phyloP scores from a whole-genome alignment of 225 moss, liverwort and hornwort genomes.

The Neckera pumila region DNA sequence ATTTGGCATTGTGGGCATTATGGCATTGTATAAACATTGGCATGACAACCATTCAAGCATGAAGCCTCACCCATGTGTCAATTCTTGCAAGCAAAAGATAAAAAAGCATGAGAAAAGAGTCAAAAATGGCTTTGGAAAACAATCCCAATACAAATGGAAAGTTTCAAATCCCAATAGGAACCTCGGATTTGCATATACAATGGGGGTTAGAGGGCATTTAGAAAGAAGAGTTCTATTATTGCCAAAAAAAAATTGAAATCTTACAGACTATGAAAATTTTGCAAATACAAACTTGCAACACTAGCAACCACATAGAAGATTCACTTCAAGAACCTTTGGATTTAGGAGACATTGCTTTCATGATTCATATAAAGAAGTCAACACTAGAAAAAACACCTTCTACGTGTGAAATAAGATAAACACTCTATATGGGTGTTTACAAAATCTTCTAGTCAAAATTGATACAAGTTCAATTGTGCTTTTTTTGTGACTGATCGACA shows the following conservation, averaged over 20 bases:
- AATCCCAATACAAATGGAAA: background rate
- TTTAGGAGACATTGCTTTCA: background rate
- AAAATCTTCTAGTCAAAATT: background rate
- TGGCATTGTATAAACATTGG: background rate
- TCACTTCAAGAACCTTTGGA: background rate
- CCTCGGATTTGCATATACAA: background rate
- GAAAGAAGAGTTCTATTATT: background rate
- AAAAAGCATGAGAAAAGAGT: background rate
- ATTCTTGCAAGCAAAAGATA: background rate
- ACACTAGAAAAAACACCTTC: background rate
- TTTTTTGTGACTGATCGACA: background rate
- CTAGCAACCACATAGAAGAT: background rate
- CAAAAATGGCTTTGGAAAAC: background rate
- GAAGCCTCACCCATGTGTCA: background rate
- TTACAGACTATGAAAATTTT: background rate
- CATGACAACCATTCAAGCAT: background rate
- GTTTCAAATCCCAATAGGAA: background rate
- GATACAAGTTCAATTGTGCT: background rate
- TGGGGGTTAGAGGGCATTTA: background rate
- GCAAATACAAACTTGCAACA: background rate
- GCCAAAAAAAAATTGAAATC: background rate
- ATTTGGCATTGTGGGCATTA: background rate
- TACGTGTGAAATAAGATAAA: background rate
- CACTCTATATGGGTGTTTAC: fast-evolving
- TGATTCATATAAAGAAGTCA: background rate